These are phyloP conservation scores for Teratosphaeria viscida DNA, from an alignment of 2,329 filamentous ascomycete genomes.

Conservation along the genomic window DNA sequence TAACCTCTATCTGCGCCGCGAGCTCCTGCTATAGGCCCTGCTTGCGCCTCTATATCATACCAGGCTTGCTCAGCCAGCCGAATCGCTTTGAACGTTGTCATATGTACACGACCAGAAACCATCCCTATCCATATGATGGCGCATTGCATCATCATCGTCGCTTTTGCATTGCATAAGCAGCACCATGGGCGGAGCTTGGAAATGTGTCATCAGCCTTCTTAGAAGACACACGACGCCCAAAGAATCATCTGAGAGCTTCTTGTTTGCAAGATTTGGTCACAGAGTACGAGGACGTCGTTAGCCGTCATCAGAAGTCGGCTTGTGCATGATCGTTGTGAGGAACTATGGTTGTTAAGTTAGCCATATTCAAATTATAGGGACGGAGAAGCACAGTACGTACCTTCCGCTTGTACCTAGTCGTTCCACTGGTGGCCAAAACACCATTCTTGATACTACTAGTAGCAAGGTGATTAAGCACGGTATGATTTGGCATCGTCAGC, in stretches of 20 bases:
- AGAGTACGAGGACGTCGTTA: conserved; percentile 10
- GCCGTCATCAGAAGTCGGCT: conserved; percentile 54
- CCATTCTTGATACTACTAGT: conserved; percentile 98
- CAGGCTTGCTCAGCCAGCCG: neutral
- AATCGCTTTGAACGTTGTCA: neutral
- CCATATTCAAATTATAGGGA: conserved; percentile 7
- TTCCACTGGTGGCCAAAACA: conserved; percentile 87
- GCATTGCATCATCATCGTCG: neutral
- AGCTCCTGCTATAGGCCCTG: neutral
- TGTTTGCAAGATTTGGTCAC: neutral
- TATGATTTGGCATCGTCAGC: conserved; percentile 92
- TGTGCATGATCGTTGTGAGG: conserved; percentile 95
- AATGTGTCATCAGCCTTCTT: neutral
- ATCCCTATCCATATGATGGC: neutral
- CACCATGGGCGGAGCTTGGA: neutral
- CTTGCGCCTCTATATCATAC: neutral
- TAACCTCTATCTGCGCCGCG: neutral
- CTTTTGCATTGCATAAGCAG: neutral
- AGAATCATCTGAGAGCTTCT: neutral
- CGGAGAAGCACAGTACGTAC: conserved; percentile 32
- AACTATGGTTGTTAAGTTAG: conserved; percentile 48
- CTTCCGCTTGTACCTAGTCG: conserved; percentile 96
- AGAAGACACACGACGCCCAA: neutral
- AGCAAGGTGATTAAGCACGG: conserved; percentile 88
- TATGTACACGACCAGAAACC: neutral